These are phyloP conservation scores for Jaenimonas drosophilae DNA, from an alignment of 208 protist species.

Conservation along the genomic window DNA sequence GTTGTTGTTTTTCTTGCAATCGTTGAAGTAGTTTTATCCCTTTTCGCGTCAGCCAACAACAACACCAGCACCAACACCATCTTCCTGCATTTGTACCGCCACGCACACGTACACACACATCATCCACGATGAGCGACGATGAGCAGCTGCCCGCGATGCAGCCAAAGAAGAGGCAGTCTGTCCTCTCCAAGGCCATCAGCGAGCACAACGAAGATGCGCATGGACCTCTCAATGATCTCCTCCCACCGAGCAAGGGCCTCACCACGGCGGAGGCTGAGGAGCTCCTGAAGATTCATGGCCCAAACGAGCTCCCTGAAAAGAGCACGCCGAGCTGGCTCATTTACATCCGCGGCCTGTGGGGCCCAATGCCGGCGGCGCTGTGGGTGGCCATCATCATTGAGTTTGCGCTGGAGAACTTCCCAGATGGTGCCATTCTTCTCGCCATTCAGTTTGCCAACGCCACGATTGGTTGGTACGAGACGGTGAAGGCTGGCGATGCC, in stretches of 20 bases:
- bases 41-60: no score
- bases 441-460: slow-evolving; percentile 79
- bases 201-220: slow-evolving; percentile 39
- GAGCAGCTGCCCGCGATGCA: slow-evolving; percentile 37
- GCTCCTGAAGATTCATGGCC: slow-evolving; percentile 58
- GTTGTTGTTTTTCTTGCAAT: no score
- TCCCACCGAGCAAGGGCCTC: slow-evolving; percentile 54
- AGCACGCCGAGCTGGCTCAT: slow-evolving; percentile 72
- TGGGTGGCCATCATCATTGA: slow-evolving; percentile 88
- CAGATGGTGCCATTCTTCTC: slow-evolving; percentile 79
- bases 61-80: no score
- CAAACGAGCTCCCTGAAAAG: slow-evolving; percentile 70
- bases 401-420: slow-evolving; percentile 80
- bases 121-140: no score
- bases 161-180: slow-evolving; percentile 53
- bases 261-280: slow-evolving; percentile 44
- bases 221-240: slow-evolving; percentile 10
- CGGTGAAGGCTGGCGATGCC: slow-evolving; percentile 88
- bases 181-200: slow-evolving; percentile 64
- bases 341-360: slow-evolving; percentile 71
- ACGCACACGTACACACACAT: no score
- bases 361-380: slow-evolving; percentile 79
- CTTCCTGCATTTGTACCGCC: slow-evolving; percentile 9
- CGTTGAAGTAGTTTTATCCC: no score
- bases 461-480: slow-evolving; percentile 88